Percentiles rank a stretch among this genome's conserved stretches.
These are phyloP conservation scores for Lagenidium sp. DNA, from an alignment of 352 stramenopile genomes.

Conservation along the genomic window DNA sequence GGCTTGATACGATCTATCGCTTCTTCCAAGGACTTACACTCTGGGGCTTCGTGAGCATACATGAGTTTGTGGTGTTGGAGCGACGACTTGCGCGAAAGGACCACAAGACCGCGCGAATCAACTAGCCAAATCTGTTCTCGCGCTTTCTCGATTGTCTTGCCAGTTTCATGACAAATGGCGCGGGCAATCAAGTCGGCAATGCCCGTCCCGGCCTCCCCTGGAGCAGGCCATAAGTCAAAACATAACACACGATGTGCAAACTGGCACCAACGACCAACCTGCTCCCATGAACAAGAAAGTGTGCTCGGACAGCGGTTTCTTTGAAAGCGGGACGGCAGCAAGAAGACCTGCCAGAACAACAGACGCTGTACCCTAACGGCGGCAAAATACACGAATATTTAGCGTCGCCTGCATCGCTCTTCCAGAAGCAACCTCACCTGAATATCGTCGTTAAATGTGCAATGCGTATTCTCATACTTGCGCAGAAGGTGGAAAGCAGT, in stretches of 20 bases:
- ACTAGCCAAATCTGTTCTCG: conserved; percentile 90
- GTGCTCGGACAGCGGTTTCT: conserved; percentile 85
- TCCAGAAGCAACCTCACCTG: conserved; percentile 27
- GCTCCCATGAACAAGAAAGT: conserved; percentile 94
- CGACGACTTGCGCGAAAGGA: conserved; percentile 55
- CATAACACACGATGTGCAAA: too few relatives aligned
- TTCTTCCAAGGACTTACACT: conserved; percentile 55
- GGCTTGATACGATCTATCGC: conserved; percentile 85
- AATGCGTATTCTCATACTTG: conserved; percentile 81
- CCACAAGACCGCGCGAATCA: conserved; percentile 87
- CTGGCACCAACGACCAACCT: too few relatives aligned
- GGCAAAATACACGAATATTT: background rate
- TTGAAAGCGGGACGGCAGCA: conserved; percentile 58
- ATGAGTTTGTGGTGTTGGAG: conserved; percentile 87
- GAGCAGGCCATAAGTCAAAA: too few relatives aligned
- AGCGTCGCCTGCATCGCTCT: background rate
- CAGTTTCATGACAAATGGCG: conserved; percentile 85
- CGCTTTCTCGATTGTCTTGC: conserved; percentile 81
- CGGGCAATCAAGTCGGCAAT: conserved; percentile 91
- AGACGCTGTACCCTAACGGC: conserved; percentile 40
- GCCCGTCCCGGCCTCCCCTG: conserved; percentile 91
- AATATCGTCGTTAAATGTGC: conserved; percentile 97
- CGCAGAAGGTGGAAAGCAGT: conserved; percentile 80
- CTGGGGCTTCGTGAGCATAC: conserved; percentile 76
- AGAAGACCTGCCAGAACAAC: conserved; percentile 76